phyloP scores from a whole-genome alignment of 2,329 filamentous ascomycete genomes.

The Alternaria gansuensis region DNA sequence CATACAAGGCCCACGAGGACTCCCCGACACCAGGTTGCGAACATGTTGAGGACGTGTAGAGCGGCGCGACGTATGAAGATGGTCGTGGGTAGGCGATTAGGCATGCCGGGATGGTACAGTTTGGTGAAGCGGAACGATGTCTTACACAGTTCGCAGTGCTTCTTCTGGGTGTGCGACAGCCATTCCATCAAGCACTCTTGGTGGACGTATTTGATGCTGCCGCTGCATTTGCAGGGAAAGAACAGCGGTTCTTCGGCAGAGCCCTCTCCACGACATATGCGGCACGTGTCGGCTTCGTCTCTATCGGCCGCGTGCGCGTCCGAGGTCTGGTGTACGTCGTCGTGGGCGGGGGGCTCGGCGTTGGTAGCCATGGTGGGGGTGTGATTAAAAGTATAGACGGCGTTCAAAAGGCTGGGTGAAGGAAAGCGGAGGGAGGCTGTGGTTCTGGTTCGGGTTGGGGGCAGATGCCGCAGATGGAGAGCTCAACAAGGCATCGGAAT shows the following conservation, averaged over 20 bases:
- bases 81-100: slow-evolving; percentile 77
- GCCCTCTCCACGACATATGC: slow-evolving; percentile 93
- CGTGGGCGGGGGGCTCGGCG: slow-evolving; percentile 15
- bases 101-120: slow-evolving; percentile 95
- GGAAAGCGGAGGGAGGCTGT: slow-evolving; percentile 3
- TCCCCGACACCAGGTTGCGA: slow-evolving; percentile 81
- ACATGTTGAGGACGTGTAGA: slow-evolving; percentile 74
- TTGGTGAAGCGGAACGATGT: slow-evolving; percentile 98
- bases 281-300: slow-evolving; percentile 81
- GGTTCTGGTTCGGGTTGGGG: slow-evolving; percentile 25
- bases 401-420: slow-evolving; percentile 4
- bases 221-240: slow-evolving; percentile 98
- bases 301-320: slow-evolving; percentile 46
- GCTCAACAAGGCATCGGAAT: slow-evolving; percentile 42
- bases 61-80: slow-evolving; percentile 83
- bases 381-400: slow-evolving; percentile 8
- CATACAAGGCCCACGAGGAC: slow-evolving; percentile 84
- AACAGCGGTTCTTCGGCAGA: slow-evolving; percentile 86
- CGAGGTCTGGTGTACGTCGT: slow-evolving; percentile 48
- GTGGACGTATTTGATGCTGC: slow-evolving; percentile 98
- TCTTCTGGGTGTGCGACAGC: slow-evolving; percentile 98
- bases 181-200: slow-evolving; percentile 99
- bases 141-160: slow-evolving; percentile 99
- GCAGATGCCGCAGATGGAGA: slow-evolving; percentile 32
- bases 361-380: slow-evolving; percentile 36